Conservation (phyloP, 768 basidiomycete genomes). For the Xerocomus brunneocitrinus region DNA sequence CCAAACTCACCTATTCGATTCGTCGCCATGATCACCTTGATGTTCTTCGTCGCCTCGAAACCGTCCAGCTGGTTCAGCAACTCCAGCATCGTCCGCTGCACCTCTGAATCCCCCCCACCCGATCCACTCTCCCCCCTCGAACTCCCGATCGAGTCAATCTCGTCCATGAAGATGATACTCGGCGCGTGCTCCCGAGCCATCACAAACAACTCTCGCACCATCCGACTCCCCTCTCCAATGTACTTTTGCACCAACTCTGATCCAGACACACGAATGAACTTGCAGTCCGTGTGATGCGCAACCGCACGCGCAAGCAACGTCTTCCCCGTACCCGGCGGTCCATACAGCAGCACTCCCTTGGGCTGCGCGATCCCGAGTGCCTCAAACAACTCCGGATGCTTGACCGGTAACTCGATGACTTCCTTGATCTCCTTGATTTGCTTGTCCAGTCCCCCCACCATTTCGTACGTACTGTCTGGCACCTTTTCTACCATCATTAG, state of each 20-base stretch:
- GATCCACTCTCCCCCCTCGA: slow-evolving; percentile 77
- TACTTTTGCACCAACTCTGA: slow-evolving; percentile 97
- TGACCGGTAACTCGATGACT: slow-evolving; percentile 95
- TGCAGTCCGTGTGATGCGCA: slow-evolving; percentile 96
- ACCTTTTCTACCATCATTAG: slow-evolving; percentile 99
- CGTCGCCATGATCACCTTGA: slow-evolving; percentile 94
- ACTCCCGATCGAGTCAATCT: slow-evolving; percentile 96
- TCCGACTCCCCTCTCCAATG: slow-evolving; percentile 92
- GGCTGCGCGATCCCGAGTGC: slow-evolving; percentile 95
- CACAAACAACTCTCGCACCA: slow-evolving; percentile 97
- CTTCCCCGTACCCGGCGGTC: slow-evolving; percentile 95
- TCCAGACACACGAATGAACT: slow-evolving; percentile 93
- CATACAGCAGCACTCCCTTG: slow-evolving; percentile 93
- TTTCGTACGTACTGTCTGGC: slow-evolving; percentile 98
- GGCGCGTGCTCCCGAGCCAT: slow-evolving; percentile 98
- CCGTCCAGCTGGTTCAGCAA: slow-evolving; percentile 86
- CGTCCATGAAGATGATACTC: slow-evolving; percentile 99
- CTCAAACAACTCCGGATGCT: slow-evolving; percentile 96
- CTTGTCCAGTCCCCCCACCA: slow-evolving; percentile 98
- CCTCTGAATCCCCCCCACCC: slow-evolving; percentile 84
- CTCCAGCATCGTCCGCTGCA: slow-evolving; percentile 89
- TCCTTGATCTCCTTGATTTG: slow-evolving; percentile 99
- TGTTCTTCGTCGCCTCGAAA: slow-evolving; percentile 79
- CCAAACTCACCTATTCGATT: slow-evolving; percentile 76
- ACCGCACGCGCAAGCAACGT: slow-evolving; percentile 93